Conservation (phyloP, 1,284 basidiomycete species). For the Heterobasidion irregulare region DNA sequence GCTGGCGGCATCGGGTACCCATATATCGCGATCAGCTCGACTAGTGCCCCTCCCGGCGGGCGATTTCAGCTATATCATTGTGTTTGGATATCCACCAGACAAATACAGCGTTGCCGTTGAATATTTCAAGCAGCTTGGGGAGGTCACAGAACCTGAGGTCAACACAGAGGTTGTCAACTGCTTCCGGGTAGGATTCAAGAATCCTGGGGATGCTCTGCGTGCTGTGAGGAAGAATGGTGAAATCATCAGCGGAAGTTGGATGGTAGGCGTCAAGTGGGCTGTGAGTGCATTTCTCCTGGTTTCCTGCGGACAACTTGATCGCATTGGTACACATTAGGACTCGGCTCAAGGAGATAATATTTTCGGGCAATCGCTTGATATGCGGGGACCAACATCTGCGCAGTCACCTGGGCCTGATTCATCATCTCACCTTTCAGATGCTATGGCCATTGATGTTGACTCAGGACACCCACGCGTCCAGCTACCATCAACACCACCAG, state of each 20-base stretch:
- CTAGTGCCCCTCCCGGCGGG: constrained; percentile 17
- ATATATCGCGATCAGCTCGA: constrained; percentile 2
- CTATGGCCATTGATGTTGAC: constrained; percentile 35
- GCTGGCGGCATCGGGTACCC: constrained; percentile 23
- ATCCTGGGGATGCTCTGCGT: constrained; percentile 61
- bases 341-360: constrained; percentile 45
- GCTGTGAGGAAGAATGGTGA: constrained; percentile 77
- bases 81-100: constrained; percentile 72
- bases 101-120: constrained; percentile 61
- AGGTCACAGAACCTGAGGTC: constrained; percentile 54
- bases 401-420: constrained; percentile 18
- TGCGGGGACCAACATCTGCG: constrained; percentile 15
- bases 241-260: constrained; percentile 62
- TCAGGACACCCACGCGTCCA: constrained; percentile 18
- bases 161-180: constrained; percentile 59
- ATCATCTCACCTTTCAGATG: constrained; percentile 16
- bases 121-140: constrained; percentile 62
- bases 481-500: constrained; percentile 20
- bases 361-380: constrained; percentile 30
- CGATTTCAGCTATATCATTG: constrained; percentile 48
- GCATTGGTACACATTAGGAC: constrained; percentile 33
- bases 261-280: constrained; percentile 78
- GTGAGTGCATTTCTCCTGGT: constrained; percentile 3
- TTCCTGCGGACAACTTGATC: neutral
- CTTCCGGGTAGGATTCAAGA: constrained; percentile 63